Base-by-base conservation (phyloP, 371 early-diverging fungal species). In the Lichtheimia ramosa region DNA sequence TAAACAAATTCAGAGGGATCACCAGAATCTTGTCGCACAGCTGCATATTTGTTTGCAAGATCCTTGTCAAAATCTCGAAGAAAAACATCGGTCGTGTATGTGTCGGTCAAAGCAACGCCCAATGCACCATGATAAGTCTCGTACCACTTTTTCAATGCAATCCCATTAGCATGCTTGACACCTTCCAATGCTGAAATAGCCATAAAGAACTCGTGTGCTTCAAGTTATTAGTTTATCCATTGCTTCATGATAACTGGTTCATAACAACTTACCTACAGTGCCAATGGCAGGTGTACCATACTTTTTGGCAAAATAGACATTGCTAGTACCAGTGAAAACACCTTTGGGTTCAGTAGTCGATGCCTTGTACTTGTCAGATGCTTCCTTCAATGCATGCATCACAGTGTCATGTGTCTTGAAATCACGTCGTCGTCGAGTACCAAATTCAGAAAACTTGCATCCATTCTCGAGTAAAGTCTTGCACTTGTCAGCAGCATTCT, bases 151-250 rank as follows among this genome's bases (percentile, higher is more conserved):
- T 71, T 54, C 24, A 92, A 56, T 2, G 90, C 84, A 25, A 77
- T 69, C 8, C 70, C 69, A 57, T 92, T 91, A 2, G 86, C 91
- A 43, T 79, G 74, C 27, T 76, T 60, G 7, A 90, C 75, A 16
- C 83, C 85, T 43, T 83, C 82, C 48, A 91, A 63, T 13, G 89
- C 91, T 7, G 90, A 86, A n/a, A 83, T 69, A 1, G 83, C 92
- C 91, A 90, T 92, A 57, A 83, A 87, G 79, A 87, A 91, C 53
- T 92, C 92, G 65, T 92, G 92, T 0, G 88, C 87, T 77, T 46
- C 14, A 20, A 16, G 56, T 46, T 6, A 18, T 49, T 34, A 51
- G 39, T 18, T 14, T 5, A 58, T 23, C 20, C n/a, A 25, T 25
- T n/a, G n/a, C n/a, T n/a, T 25, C 25, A 25, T 5, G 2, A 25